These are phyloP conservation scores for Ustilago nuda DNA, from an alignment of 1,284 basidiomycete genomes.

Conservation along the genomic window DNA sequence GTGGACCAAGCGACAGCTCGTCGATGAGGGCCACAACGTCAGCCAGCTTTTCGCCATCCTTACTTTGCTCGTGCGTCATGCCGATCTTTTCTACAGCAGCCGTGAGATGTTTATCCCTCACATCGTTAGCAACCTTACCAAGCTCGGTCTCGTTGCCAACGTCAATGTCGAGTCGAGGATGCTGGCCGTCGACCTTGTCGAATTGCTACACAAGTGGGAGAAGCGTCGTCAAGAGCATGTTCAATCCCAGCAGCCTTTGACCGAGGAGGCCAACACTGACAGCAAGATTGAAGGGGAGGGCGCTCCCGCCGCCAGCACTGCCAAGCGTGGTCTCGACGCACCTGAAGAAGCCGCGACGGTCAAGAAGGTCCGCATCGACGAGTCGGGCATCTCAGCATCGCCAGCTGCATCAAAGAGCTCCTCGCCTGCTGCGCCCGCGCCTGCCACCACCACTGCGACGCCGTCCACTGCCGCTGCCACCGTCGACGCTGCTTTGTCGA, in stretches of 20 bases:
- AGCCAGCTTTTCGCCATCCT: conserved; percentile 89
- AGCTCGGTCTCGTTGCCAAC: conserved; percentile 82
- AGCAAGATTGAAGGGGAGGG: conserved; percentile 14
- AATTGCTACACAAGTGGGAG: conserved; percentile 71
- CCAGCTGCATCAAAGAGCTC: conserved; percentile 66
- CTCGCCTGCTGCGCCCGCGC: conserved; percentile 45
- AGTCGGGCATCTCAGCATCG: conserved; percentile 67
- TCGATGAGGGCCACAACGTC: conserved; percentile 85
- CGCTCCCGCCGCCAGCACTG: conserved; percentile 8
- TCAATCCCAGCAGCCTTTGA: conserved; percentile 33
- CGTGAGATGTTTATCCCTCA: conserved; percentile 95
- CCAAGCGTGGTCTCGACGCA: conserved; percentile 36
- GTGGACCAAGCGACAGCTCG: conserved; percentile 85
- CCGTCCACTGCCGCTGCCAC: background rate
- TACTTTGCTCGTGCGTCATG: conserved; percentile 90
- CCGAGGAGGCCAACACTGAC: conserved; percentile 11
- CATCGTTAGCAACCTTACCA: conserved; percentile 89
- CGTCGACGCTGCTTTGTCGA: conserved; percentile 17
- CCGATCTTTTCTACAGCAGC: conserved; percentile 91
- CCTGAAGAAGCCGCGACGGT: conserved; percentile 52
- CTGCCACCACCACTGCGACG: conserved; percentile 11
- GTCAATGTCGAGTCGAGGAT: conserved; percentile 81
- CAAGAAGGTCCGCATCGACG: conserved; percentile 72
- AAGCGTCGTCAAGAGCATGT: conserved; percentile 70
- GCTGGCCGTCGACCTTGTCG: conserved; percentile 70